Evolutionary conservation across 2,329 filamentous ascomycete genomes (phyloP).

Genomic region (Phyllosticta paracitricarpa): DNA sequence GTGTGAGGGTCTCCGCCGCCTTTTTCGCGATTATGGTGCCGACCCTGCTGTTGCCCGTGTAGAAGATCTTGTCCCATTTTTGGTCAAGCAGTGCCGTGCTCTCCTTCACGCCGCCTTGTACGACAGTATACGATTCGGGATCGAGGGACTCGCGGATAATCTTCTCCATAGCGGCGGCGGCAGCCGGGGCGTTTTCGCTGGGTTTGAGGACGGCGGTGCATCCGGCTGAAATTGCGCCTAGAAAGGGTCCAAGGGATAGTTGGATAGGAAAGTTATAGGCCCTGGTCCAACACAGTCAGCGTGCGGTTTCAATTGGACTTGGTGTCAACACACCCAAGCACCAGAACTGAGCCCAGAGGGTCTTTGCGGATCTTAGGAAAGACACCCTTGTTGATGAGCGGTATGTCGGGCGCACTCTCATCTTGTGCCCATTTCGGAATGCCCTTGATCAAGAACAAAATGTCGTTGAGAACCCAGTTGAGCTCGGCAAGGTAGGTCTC

Average conservation of each 20-base stretch:
- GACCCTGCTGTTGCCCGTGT: constrained; percentile 71
- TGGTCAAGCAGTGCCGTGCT: constrained; percentile 72
- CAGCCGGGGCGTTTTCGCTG: constrained; percentile 67
- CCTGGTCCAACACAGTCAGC: constrained; percentile 25
- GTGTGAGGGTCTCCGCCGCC: constrained; percentile 53
- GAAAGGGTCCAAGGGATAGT: constrained; percentile 64
- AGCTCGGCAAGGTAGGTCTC: constrained; percentile 69
- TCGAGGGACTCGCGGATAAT: constrained; percentile 70
- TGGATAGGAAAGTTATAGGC: constrained; percentile 92
- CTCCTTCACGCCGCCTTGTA: constrained; percentile 75
- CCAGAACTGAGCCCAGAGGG: constrained; percentile 69
- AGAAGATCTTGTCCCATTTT: constrained; percentile 98
- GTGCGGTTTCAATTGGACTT: neutral
- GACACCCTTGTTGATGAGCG: constrained; percentile 57
- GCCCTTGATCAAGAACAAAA: constrained; percentile 66
- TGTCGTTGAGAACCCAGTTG: constrained; percentile 70
- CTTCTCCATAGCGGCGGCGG: constrained; percentile 69
- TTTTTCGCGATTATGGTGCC: constrained; percentile 50
- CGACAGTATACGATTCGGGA: constrained; percentile 59
- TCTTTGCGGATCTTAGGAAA: constrained; percentile 74
- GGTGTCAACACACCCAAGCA: constrained; percentile 58
- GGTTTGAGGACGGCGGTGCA: constrained; percentile 89
- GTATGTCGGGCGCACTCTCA: constrained; percentile 61
- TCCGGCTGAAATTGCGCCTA: constrained; percentile 86
- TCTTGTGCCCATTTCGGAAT: constrained; percentile 76